Conservation (phyloP, 2,329 filamentous ascomycete genomes). For the Trichoderma polysporum region DNA sequence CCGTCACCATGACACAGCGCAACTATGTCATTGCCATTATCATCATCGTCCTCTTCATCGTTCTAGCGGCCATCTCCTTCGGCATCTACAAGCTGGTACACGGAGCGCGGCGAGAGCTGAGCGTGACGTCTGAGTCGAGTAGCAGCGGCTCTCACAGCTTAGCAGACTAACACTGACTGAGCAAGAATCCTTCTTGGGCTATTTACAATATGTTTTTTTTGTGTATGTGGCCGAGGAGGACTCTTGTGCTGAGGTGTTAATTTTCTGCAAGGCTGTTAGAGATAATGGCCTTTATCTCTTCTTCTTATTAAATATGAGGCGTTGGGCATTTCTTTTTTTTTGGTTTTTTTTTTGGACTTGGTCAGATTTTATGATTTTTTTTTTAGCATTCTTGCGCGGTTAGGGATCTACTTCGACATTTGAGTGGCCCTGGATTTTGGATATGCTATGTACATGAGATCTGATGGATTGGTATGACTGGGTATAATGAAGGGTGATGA, state of each 20-base stretch:
- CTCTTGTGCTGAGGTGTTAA: background rate
- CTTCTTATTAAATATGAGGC: background rate
- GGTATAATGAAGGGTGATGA: background rate
- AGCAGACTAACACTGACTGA: slow-evolving; percentile 25
- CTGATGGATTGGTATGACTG: background rate
- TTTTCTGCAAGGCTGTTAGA: background rate
- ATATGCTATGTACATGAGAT: background rate
- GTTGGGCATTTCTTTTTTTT: background rate
- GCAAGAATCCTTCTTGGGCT: background rate
- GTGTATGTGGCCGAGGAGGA: background rate
- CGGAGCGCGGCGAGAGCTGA: slow-evolving; percentile 47
- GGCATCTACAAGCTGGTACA: slow-evolving; percentile 63
- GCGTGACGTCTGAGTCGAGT: slow-evolving; percentile 37
- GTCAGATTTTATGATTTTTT: background rate
- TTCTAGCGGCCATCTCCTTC: slow-evolving; percentile 61
- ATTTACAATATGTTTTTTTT: background rate
- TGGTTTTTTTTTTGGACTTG: background rate
- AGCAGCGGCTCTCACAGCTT: slow-evolving; percentile 30
- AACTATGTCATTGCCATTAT: slow-evolving; percentile 70
- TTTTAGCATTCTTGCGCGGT: background rate
- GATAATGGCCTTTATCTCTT: background rate
- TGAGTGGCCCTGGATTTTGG: background rate
- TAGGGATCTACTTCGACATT: background rate
- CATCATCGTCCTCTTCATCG: slow-evolving; percentile 64
- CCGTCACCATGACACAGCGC: slow-evolving; percentile 55